These are phyloP conservation scores for Saprolegnia diclina DNA, from an alignment of 352 stramenopile genomes.

Conservation along the genomic window DNA sequence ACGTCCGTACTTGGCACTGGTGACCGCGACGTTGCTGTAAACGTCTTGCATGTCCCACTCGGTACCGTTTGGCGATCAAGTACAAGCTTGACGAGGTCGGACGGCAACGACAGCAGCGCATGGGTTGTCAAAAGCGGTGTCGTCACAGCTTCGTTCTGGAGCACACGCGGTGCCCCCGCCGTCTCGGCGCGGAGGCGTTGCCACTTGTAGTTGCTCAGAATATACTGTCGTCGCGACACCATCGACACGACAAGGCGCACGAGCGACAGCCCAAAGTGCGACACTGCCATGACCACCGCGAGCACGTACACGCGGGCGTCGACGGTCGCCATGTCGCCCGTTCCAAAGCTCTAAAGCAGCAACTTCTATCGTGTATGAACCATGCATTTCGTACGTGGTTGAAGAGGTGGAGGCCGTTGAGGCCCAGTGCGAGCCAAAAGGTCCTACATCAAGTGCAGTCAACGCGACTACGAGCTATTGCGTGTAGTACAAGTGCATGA, in stretches of 20 bases:
- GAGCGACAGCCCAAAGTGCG: background rate
- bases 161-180: too few species aligned
- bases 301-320: background rate
- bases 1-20: background rate
- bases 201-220: constrained; percentile 1
- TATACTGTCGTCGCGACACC: background rate
- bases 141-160: background rate
- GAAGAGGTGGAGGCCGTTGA: background rate
- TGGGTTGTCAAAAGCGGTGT: background rate
- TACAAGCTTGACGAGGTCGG: background rate
- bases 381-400: background rate
- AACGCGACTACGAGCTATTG: background rate
- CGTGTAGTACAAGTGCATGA: background rate
- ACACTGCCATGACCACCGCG: background rate
- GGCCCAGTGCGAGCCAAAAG: background rate
- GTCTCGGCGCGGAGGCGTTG: background rate
- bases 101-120: background rate
- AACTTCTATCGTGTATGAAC: background rate
- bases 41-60: background rate
- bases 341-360: background rate
- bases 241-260: background rate
- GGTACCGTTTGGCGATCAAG: background rate
- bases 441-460: background rate
- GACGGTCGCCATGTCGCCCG: background rate
- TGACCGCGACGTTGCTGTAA: background rate